These are phyloP conservation scores for Rutstroemia sp. DNA, from an alignment of 2,329 filamentous ascomycete species.

Conservation along the genomic window DNA sequence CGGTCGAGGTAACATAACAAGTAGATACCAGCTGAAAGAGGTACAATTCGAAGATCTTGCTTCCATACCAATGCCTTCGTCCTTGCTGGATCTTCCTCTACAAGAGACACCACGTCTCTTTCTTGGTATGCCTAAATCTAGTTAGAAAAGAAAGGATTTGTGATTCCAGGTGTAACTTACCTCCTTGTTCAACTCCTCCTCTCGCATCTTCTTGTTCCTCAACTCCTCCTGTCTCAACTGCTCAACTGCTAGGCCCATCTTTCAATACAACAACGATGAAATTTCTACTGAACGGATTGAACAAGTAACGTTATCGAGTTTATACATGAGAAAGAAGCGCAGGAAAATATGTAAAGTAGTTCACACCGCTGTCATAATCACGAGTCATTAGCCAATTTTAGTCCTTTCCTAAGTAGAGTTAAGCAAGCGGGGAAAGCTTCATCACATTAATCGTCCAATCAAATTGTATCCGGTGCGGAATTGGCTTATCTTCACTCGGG, in stretches of 20 bases:
- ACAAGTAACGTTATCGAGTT: too few species aligned
- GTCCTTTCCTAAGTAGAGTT: too few species aligned
- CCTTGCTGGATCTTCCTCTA: constrained; percentile 6
- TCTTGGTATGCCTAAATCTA: not conserved
- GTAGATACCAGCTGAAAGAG: constrained; percentile 56
- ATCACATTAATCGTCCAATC: too few species aligned
- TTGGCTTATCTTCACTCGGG: not conserved
- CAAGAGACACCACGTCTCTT: not conserved
- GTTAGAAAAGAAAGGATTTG: not conserved
- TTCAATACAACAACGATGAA: too few species aligned
- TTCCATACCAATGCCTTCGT: constrained; percentile 42
- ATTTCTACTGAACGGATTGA: too few species aligned
- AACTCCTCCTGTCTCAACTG: too few species aligned
- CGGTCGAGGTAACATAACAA: constrained; percentile 61
- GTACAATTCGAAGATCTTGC: constrained; percentile 57
- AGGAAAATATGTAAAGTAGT: not conserved
- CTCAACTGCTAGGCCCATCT: too few species aligned
- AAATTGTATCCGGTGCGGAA: not conserved
- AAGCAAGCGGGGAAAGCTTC: too few species aligned
- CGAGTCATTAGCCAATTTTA: too few species aligned
- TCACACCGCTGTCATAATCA: not conserved
- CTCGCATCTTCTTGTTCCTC: too few species aligned
- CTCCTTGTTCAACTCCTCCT: not conserved
- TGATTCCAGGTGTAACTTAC: not conserved
- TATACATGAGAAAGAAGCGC: too few species aligned